Evolutionary conservation across 805 yeast genomes (phyloP).

Genomic region (Suhomyces tanzawaensis): DNA sequence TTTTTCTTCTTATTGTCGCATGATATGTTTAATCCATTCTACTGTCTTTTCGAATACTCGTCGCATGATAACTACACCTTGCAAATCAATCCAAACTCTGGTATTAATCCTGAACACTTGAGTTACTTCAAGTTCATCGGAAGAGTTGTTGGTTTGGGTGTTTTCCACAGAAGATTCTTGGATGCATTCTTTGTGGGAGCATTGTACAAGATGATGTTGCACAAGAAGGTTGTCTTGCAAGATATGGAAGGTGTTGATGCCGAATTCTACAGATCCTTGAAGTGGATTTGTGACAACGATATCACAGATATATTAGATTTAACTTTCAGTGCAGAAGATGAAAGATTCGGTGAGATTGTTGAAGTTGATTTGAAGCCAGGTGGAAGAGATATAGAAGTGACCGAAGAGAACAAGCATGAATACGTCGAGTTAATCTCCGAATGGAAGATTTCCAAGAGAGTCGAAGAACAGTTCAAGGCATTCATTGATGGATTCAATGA

Average conservation of each 20-base stretch:
- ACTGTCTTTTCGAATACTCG: slow-evolving; percentile 94
- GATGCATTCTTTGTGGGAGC: slow-evolving; percentile 99
- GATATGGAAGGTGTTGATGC: slow-evolving; percentile 99
- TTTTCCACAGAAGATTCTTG: slow-evolving; percentile 94
- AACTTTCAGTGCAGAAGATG: slow-evolving; percentile 88
- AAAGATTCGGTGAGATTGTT: slow-evolving; percentile 89
- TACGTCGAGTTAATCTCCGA: slow-evolving; percentile 93
- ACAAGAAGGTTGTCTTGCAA: slow-evolving; percentile 88
- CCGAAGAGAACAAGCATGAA: slow-evolving; percentile 92
- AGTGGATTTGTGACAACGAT: slow-evolving; percentile 95
- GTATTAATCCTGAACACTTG: slow-evolving; percentile 95
- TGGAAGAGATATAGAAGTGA: slow-evolving; percentile 87
- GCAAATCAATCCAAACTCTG: slow-evolving; percentile 96
- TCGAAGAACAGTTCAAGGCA: slow-evolving; percentile 93
- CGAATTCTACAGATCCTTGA: slow-evolving; percentile 89
- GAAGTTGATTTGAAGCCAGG: slow-evolving; percentile 86
- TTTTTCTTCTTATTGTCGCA: slow-evolving; percentile 94
- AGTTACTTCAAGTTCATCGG: slow-evolving; percentile 98
- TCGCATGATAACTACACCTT: slow-evolving; percentile 97
- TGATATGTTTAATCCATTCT: slow-evolving; percentile 98
- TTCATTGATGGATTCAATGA: slow-evolving; percentile 97
- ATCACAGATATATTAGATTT: slow-evolving; percentile 78
- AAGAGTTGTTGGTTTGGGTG: slow-evolving; percentile 96
- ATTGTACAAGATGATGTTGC: slow-evolving; percentile 94
- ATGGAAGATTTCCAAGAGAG: slow-evolving; percentile 92